Conservation (phyloP, 257 asterid genomes). For the Solanum etuberosum region DNA sequence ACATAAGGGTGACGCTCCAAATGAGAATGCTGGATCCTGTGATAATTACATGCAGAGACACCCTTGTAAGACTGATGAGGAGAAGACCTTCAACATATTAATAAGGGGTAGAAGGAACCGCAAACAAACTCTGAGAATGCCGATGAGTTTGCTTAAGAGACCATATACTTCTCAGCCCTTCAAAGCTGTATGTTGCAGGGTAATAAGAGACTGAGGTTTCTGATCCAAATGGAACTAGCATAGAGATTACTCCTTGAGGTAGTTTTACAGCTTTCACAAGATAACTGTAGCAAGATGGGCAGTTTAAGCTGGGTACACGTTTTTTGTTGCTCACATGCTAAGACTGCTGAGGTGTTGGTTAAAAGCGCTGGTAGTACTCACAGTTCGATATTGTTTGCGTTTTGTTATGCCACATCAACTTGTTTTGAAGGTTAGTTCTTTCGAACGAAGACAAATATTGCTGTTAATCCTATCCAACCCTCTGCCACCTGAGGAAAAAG, state of each 20-base stretch:
- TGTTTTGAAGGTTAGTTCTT: not conserved
- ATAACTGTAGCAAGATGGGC: constrained; percentile 13
- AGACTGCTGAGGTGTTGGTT: not conserved
- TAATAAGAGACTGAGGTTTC: constrained; percentile 60
- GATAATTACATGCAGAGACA: constrained; percentile 20
- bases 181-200: constrained; percentile 82
- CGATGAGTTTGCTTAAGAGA: constrained; percentile 71
- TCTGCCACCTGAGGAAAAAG: not conserved
- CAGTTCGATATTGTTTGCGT: not conserved
- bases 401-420: not conserved
- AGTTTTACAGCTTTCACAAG: constrained; percentile 3
- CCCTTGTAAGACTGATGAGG: constrained; percentile 34
- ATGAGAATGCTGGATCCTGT: constrained; percentile 24
- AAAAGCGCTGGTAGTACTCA: not conserved
- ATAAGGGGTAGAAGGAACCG: constrained; percentile 76
- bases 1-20: constrained; percentile 19
- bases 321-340: not conserved
- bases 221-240: constrained; percentile 31
- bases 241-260: constrained; percentile 33
- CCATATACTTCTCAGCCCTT: constrained; percentile 80
- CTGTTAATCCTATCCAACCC: not conserved
- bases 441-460: not conserved
- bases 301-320: constrained; percentile 7
- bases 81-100: constrained; percentile 67
- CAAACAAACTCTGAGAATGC: constrained; percentile 84